phyloP scores from a whole-genome alignment of 2,329 filamentous ascomycete genomes.

The Pseudogymnoascus sp. region DNA sequence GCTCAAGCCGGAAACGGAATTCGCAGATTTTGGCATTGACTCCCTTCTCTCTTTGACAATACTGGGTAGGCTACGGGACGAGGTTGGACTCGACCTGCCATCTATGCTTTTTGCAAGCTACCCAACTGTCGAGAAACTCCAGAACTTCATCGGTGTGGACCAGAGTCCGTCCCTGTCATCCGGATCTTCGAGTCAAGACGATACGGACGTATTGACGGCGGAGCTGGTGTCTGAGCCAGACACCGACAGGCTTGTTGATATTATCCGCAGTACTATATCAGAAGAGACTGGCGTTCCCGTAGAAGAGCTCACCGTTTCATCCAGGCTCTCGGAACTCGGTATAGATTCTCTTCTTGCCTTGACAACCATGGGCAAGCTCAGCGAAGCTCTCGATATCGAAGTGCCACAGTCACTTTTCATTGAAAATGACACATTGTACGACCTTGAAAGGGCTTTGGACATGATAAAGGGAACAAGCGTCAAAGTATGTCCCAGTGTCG shows the following conservation, averaged over 20 bases:
- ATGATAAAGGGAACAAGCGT: neutral
- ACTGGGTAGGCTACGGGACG: constrained; percentile 25
- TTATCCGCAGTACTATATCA: constrained; percentile 9
- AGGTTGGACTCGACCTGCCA: constrained; percentile 24
- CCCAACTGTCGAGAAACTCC: constrained; percentile 18
- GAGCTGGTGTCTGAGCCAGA: neutral
- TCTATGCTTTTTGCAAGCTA: constrained; percentile 21
- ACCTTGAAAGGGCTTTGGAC: neutral
- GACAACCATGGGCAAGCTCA: constrained; percentile 2
- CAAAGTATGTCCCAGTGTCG: neutral
- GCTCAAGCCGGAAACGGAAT: constrained; percentile 20
- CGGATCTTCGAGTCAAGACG: neutral
- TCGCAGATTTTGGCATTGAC: constrained; percentile 29
- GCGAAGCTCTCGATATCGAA: constrained; percentile 7
- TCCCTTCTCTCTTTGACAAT: constrained; percentile 29
- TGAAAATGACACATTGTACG: neutral
- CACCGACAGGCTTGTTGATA: neutral
- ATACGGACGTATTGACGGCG: neutral
- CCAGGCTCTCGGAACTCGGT: constrained; percentile 6
- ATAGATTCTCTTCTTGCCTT: constrained; percentile 8
- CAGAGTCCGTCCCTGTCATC: neutral
- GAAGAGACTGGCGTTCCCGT: neutral
- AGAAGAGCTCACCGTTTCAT: neutral
- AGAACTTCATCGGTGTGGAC: neutral
- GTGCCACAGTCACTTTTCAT: constrained; percentile 7